These are phyloP conservation scores for Pseudonitzschia multistriata DNA, from an alignment of 108 stramenopile genomes.

Conservation along the genomic window DNA sequence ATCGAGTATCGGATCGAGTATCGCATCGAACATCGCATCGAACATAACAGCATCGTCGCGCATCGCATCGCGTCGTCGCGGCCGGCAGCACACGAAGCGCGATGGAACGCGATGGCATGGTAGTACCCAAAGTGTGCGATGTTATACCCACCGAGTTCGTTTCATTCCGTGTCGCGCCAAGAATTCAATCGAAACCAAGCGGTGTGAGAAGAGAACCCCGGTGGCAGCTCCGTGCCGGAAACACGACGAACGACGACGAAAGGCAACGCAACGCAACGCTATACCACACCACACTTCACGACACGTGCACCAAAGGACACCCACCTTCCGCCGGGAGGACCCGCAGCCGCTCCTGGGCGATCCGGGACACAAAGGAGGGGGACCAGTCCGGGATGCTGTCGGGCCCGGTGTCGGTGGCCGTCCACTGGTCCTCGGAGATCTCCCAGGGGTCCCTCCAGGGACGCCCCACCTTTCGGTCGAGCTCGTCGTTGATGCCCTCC, in stretches of 20 bases:
- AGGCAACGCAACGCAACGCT: too few relatives aligned
- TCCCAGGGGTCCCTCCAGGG: conserved; percentile 60
- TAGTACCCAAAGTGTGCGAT: too few relatives aligned
- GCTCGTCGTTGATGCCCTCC: conserved; percentile 44
- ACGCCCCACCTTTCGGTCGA: conserved; percentile 55
- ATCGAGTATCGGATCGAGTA: background rate
- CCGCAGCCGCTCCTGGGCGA: conserved; percentile 66
- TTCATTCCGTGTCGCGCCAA: too few relatives aligned
- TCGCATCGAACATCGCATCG: background rate
- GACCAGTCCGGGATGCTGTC: conserved; percentile 78
- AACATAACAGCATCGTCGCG: background rate
- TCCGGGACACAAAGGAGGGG: conserved; percentile 53
- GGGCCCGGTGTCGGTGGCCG: conserved; percentile 26
- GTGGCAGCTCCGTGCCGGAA: too few relatives aligned
- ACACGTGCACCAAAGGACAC: conserved; percentile 10
- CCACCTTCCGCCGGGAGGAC: conserved; percentile 36
- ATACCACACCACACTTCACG: too few relatives aligned
- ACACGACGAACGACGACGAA: too few relatives aligned
- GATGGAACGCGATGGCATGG: too few relatives aligned
- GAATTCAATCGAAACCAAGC: too few relatives aligned
- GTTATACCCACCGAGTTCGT: too few relatives aligned
- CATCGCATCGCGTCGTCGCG: too few relatives aligned
- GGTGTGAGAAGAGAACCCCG: too few relatives aligned
- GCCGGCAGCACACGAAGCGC: too few relatives aligned
- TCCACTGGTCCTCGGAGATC: conserved; percentile 71